These are phyloP conservation scores for Penicillium sp. DNA, from an alignment of 2,329 filamentous ascomycete genomes.

Conservation along the genomic window DNA sequence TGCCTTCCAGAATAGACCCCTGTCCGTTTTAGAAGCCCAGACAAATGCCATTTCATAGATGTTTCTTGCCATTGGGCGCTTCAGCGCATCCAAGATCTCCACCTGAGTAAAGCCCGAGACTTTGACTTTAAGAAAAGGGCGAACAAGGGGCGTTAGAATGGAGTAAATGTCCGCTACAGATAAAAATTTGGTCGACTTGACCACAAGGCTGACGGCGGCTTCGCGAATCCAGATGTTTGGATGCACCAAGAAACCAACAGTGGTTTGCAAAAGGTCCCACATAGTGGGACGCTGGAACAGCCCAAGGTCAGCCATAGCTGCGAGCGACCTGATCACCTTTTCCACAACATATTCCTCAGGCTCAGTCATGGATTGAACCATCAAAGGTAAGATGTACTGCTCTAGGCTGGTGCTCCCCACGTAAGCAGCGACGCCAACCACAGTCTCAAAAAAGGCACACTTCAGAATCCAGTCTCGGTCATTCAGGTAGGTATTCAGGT, in stretches of 20 bases:
- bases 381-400: slow-evolving; percentile 89
- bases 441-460: slow-evolving; percentile 91
- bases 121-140: slow-evolving; percentile 71
- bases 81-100: slow-evolving; percentile 71
- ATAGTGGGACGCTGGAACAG: slow-evolving; percentile 76
- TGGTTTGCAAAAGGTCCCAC: slow-evolving; percentile 81
- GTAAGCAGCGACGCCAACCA: slow-evolving; percentile 86
- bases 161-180: slow-evolving; percentile 76
- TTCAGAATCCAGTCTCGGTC: slow-evolving; percentile 95
- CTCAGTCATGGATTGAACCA: slow-evolving; percentile 91
- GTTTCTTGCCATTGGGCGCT: slow-evolving; percentile 69
- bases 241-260: slow-evolving; percentile 81
- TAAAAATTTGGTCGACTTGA: slow-evolving; percentile 67
- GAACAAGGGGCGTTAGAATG: slow-evolving; percentile 72
- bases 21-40: slow-evolving; percentile 79
- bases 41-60: slow-evolving; percentile 79
- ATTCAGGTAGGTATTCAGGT: slow-evolving; percentile 95
- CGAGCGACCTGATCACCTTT: slow-evolving; percentile 78
- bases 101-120: slow-evolving; percentile 66
- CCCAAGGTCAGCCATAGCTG: slow-evolving; percentile 80
- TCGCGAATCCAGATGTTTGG: slow-evolving; percentile 94
- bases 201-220: slow-evolving; percentile 76
- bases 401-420: slow-evolving; percentile 84
- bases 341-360: slow-evolving; percentile 92
- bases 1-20: slow-evolving; percentile 80